phyloP scores from a whole-genome alignment of 1,284 basidiomycete genomes.

The Trichosporon asahii region DNA sequence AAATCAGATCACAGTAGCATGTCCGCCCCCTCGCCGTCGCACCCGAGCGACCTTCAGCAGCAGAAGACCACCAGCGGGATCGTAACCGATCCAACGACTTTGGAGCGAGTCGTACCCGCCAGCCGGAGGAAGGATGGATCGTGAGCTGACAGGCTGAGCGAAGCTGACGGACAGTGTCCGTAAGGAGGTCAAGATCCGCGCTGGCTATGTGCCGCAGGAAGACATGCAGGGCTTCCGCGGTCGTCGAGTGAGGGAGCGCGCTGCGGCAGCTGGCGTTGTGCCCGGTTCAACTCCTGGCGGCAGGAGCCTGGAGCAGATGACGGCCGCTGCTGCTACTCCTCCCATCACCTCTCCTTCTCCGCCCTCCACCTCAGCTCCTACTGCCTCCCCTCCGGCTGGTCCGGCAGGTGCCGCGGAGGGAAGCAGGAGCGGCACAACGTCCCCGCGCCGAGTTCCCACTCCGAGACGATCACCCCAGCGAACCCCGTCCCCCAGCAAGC shows the following conservation, averaged over 20 bases:
- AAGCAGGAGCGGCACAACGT: no score
- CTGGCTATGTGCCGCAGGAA: conserved; percentile 91
- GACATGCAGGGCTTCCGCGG: conserved; percentile 81
- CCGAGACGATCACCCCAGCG: no score
- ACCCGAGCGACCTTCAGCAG: conserved; percentile 49
- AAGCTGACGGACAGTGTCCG: conserved; percentile 61
- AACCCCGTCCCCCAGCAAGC: not conserved
- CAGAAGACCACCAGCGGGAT: conserved; percentile 72
- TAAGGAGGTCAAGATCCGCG: conserved; percentile 84
- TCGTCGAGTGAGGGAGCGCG: conserved; percentile 67
- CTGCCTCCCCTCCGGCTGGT: not conserved
- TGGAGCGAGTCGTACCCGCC: conserved; percentile 83
- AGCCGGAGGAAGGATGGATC: conserved; percentile 78
- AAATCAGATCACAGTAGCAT: not conserved
- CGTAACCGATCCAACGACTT: conserved; percentile 71
- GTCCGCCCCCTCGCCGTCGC: not conserved
- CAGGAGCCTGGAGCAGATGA: not conserved
- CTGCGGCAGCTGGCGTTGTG: conserved; percentile 54
- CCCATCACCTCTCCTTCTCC: not conserved
- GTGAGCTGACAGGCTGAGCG: conserved; percentile 58
- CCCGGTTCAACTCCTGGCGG: conserved; percentile 26
- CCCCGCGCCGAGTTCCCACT: no score
- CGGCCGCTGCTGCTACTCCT: not conserved
- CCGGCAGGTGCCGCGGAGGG: no score
- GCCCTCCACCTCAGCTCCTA: not conserved